Evolutionary conservation across 2,329 filamentous ascomycete species (phyloP), one percentile per base, ranked within the genome.

Genomic region (Fusarium buxicola): DNA sequence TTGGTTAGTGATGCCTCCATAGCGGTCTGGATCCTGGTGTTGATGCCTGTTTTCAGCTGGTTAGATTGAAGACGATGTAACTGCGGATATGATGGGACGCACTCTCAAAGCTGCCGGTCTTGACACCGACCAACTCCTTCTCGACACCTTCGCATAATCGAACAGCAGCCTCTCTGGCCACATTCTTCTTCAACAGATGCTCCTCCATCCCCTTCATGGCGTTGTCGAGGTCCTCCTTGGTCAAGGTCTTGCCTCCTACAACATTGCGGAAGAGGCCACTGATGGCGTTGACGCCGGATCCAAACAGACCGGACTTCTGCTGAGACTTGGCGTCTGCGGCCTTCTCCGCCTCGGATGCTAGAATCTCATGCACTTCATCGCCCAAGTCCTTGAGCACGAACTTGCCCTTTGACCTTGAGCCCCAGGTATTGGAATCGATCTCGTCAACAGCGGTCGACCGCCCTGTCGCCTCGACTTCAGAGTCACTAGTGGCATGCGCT

Each of bases 131-230:
- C 24, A 99, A 82, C 73, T 97, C 94, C 70, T 90, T 89, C 76
- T 97, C 91, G 7, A 99, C 94, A 47, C 92, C 92, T 62, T 96
- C 89, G 74, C 94, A 97, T 36, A 99, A 81, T 49, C 95, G 90
- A 28, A 97, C 85, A 2, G 94, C 95, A 13, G 95, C 95, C 81
- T 98, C 95, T 49, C 92, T 90, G 0, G 95, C 95, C 25, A 99
- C 94, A 71, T 99, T 99, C 82, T 99, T 99, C 78, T 90, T 89
- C 58, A 99, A 79, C 7, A 99, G 82, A 75, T 98, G 94, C 55
- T 97, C 92, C 74, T 97, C 92, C 92, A 99, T 97, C 28, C 90
- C 91, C 77, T 94, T 95, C 80, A 99, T 89, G 2, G 95, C 92
- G 75, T 96, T 96, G 61, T 92, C 90, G 18, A 99, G 84, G 72